These are phyloP conservation scores for Chlorella sp. DNA, from an alignment of 139 green algal genomes.

Conservation along the genomic window DNA sequence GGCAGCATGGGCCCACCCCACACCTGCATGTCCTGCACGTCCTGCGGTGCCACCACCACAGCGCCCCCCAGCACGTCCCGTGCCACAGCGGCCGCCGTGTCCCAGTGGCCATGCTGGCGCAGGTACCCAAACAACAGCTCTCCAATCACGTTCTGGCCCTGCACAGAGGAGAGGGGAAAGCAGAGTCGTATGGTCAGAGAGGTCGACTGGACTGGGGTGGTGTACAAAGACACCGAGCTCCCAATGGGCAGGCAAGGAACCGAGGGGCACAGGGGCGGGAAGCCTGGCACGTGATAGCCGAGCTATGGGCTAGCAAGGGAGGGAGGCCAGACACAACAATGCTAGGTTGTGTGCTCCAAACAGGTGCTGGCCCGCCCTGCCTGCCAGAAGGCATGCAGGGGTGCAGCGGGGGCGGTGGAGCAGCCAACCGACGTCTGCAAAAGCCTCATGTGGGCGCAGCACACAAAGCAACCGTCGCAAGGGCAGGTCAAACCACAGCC, in stretches of 20 bases:
- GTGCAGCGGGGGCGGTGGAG: too few relatives aligned
- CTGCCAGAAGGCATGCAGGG: too few relatives aligned
- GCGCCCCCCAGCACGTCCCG: slow-evolving; percentile 62
- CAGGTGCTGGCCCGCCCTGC: too few relatives aligned
- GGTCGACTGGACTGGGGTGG: too few relatives aligned
- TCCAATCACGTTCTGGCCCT: slow-evolving; percentile 55
- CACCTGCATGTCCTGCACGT: slow-evolving; percentile 33
- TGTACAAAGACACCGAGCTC: too few relatives aligned
- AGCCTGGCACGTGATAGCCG: background rate
- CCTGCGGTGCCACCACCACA: slow-evolving; percentile 36
- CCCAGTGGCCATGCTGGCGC: slow-evolving; percentile 69
- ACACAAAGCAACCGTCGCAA: background rate
- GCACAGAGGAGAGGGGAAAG: background rate
- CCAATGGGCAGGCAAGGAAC: background rate
- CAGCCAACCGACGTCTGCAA: too few relatives aligned
- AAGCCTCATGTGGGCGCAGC: too few relatives aligned
- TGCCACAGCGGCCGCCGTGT: slow-evolving; percentile 60
- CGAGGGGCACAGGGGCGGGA: background rate
- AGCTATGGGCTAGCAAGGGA: too few relatives aligned
- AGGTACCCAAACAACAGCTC: slow-evolving; percentile 77
- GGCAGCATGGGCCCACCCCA: too few relatives aligned
- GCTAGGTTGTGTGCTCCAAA: too few relatives aligned
- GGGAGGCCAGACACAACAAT: too few relatives aligned
- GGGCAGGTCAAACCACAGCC: background rate
- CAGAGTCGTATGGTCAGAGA: too few relatives aligned